phyloP scores from a whole-genome alignment of 345 rosid genomes.

The Salix arbutifolia region DNA sequence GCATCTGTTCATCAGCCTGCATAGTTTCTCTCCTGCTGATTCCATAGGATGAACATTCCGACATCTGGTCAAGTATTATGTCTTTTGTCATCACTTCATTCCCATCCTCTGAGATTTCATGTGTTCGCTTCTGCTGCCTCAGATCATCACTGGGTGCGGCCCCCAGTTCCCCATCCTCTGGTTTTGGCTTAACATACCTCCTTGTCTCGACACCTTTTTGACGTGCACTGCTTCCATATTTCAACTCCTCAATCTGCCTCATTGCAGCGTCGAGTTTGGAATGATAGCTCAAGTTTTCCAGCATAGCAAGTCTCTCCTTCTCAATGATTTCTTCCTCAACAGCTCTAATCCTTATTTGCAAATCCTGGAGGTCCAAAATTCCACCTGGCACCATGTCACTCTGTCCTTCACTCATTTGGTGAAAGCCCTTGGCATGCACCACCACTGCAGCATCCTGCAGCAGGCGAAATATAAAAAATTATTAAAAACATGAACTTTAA shows the following conservation, averaged over 20 bases:
- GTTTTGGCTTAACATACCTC: slow-evolving; percentile 31
- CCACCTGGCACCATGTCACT: slow-evolving; percentile 18
- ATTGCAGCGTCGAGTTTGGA: slow-evolving; percentile 54
- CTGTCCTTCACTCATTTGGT: slow-evolving; percentile 26
- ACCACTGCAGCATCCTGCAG: slow-evolving; percentile 41
- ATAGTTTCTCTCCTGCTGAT: slow-evolving; percentile 57
- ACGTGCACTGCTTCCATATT: slow-evolving; percentile 24
- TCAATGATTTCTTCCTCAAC: slow-evolving; percentile 57
- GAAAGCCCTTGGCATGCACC: slow-evolving; percentile 30
- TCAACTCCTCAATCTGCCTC: slow-evolving; percentile 53
- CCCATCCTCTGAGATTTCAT: slow-evolving; percentile 46
- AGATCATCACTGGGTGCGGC: slow-evolving; percentile 19
- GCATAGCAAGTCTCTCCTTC: slow-evolving; percentile 52
- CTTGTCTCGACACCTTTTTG: slow-evolving; percentile 28
- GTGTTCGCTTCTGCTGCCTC: slow-evolving; percentile 37
- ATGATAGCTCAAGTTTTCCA: slow-evolving; percentile 44
- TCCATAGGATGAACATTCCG: slow-evolving; percentile 79
- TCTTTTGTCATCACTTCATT: slow-evolving; percentile 78
- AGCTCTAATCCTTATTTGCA: slow-evolving; percentile 57
- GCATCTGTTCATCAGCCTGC: slow-evolving; percentile 52
- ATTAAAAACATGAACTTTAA: background rate
- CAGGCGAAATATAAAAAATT: background rate
- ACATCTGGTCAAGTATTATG: slow-evolving; percentile 85
- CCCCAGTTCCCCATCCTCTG: slow-evolving; percentile 25
- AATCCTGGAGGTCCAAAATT: slow-evolving; percentile 45